A percentile compares a stretch with the other conserved stretches of the same genome.
Conservation (phyloP, 2,329 filamentous ascomycete species). For the Scytalidium sp. region DNA sequence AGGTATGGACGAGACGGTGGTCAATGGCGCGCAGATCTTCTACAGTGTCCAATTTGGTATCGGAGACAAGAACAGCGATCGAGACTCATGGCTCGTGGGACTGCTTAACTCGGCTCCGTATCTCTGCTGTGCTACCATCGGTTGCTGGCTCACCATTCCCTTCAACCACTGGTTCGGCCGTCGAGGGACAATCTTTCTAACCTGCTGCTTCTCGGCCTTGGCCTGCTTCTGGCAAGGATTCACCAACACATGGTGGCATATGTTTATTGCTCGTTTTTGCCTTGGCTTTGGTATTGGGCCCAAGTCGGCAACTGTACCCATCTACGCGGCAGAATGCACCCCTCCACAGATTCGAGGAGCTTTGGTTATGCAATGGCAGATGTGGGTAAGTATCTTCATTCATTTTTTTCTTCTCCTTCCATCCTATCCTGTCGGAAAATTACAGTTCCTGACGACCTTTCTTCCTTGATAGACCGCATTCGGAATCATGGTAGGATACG, state of each 20-base stretch:
- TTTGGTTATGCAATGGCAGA: constrained; percentile 72
- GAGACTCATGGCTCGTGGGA: constrained; percentile 56
- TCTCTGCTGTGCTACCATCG: constrained; percentile 64
- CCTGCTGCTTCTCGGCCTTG: constrained; percentile 58
- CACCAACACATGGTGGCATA: constrained; percentile 61
- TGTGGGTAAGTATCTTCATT: constrained; percentile 29
- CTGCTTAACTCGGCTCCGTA: constrained; percentile 61
- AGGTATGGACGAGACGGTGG: constrained; percentile 69
- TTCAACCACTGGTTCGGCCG: constrained; percentile 69
- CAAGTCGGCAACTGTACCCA: constrained; percentile 67
- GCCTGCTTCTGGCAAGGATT: constrained; percentile 50
- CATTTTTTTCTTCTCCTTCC: not conserved
- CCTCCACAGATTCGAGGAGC: constrained; percentile 63
- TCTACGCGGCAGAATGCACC: constrained; percentile 67
- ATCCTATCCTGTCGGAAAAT: not conserved
- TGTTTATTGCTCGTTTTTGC: constrained; percentile 68
- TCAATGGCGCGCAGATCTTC: constrained; percentile 67
- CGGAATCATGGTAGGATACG: constrained; percentile 56
- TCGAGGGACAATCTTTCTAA: constrained; percentile 68
- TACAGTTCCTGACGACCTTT: not conserved
- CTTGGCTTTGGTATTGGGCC: constrained; percentile 70
- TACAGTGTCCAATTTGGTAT: constrained; percentile 62
- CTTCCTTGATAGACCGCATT: constrained; percentile 32
- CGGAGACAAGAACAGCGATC: constrained; percentile 35
- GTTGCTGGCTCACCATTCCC: constrained; percentile 72